Evolutionary conservation across 768 basidiomycete species (phyloP), one percentile per base, ranked within the genome.

Genomic region (Leccinum rimulosum): DNA sequence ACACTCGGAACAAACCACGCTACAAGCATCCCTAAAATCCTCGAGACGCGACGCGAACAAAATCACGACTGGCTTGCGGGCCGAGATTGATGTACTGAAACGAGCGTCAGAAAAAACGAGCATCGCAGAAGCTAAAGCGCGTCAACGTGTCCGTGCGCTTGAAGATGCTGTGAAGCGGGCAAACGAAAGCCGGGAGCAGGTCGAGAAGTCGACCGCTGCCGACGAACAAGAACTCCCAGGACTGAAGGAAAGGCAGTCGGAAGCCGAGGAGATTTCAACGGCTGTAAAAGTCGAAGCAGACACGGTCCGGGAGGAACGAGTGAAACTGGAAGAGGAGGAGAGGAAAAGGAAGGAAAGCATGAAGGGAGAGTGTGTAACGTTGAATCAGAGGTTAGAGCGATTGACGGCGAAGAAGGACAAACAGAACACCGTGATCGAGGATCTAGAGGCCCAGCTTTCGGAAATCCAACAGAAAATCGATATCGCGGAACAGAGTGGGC

Each of bases 91-190:
- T 36, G 81, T 83, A 0, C 80, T 95, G 55, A 92, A 90, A 70
- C 84, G 91, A 4, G 84, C 91, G 1, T 87, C 88, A 4, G 94
- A 96, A 65, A 93, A 93, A 65, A 83, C 89, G 56, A 76, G 82
- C 0, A 80, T 84, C 1, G 81, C 83, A 2, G 95, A 98, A 70
- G 79, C 84, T 25, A 83, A 93, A n/a, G 85, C 88, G 10, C 85
- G 86, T 48, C 94, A 96, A 70, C 95, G 93, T 65, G 84, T 89
- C 10, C 80, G 94, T 11, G 91, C 95, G 1, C 75, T 96, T 40
- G 93, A 95, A 69, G 93, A 96, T 68, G 89, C 93, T 3, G 86
- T 89, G 12, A 93, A 91, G 67, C 86, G 91, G 55, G 86, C 90
- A 10, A 84, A 83, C 62, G 80, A 83, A 6, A 80, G 77, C 0